phyloP scores from a whole-genome alignment of 2,329 filamentous ascomycete species.

The Coniochaeta sp. region DNA sequence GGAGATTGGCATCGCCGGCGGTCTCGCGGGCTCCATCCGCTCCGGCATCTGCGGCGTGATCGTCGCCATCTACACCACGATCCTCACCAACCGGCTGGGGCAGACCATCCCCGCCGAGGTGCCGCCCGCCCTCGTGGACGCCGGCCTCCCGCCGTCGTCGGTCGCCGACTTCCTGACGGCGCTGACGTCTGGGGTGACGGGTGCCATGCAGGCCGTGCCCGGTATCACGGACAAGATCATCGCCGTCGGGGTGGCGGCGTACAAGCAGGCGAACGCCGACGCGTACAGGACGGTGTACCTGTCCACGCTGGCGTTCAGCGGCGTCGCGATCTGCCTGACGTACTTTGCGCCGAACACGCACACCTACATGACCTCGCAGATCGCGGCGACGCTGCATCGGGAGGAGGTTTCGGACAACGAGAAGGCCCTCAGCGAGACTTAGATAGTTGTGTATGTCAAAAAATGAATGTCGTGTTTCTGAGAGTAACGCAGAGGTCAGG shows the following conservation, averaged over 20 bases:
- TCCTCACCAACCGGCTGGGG: slow-evolving; percentile 18
- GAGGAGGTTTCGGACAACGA: background rate
- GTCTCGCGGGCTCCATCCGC: slow-evolving; percentile 17
- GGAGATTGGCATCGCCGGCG: slow-evolving; percentile 19
- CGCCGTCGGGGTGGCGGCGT: slow-evolving; percentile 15
- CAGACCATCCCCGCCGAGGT: slow-evolving; percentile 16
- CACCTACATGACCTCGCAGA: slow-evolving; percentile 6
- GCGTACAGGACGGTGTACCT: slow-evolving; percentile 22
- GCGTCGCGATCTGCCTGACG: slow-evolving; percentile 12
- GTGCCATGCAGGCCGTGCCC: slow-evolving; percentile 11
- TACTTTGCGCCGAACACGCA: slow-evolving; percentile 10
- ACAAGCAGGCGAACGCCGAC: slow-evolving; percentile 19
- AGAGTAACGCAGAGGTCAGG: too few relatives aligned
- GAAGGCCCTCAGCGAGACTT: background rate
- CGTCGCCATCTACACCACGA: slow-evolving; percentile 19
- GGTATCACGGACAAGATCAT: slow-evolving; percentile 20
- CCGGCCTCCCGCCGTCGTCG: slow-evolving; percentile 18
- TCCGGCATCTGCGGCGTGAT: slow-evolving; percentile 13
- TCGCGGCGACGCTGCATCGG: slow-evolving; percentile 8
- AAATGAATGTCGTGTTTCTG: too few relatives aligned
- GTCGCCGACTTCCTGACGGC: slow-evolving; percentile 18
- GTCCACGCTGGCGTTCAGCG: slow-evolving; percentile 18
- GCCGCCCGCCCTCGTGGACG: slow-evolving; percentile 16
- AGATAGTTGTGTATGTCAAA: background rate
- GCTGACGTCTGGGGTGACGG: slow-evolving; percentile 9